phyloP scores from a whole-genome alignment of 768 basidiomycete species.

The Leccinum subtestaceum region DNA sequence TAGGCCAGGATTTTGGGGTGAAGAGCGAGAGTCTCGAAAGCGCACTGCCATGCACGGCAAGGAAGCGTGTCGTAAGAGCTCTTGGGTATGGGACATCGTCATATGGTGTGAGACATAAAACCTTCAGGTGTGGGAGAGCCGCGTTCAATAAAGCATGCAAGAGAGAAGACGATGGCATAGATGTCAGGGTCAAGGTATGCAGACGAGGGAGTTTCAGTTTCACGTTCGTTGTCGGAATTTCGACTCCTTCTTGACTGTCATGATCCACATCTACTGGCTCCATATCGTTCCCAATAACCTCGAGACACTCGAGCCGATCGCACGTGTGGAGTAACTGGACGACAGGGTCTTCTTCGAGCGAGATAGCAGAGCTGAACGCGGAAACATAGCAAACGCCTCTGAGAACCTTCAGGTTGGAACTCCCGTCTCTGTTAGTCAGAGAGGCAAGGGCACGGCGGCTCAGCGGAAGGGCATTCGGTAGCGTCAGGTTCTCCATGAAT shows the following conservation, averaged over 20 bases:
- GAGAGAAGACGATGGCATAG: slow-evolving; percentile 64
- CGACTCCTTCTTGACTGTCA: slow-evolving; percentile 15
- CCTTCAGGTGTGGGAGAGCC: slow-evolving; percentile 58
- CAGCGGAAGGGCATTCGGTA: slow-evolving; percentile 56
- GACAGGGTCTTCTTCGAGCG: slow-evolving; percentile 49
- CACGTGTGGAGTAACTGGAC: slow-evolving; percentile 56
- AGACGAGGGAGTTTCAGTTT: slow-evolving; percentile 54
- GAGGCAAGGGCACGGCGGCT: slow-evolving; percentile 58
- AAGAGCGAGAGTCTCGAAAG: slow-evolving; percentile 64
- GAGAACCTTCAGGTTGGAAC: slow-evolving; percentile 46
- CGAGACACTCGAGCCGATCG: slow-evolving; percentile 57
- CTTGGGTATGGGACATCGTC: slow-evolving; percentile 61
- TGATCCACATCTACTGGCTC: slow-evolving; percentile 51
- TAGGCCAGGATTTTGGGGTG: slow-evolving; percentile 70
- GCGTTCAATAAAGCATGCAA: slow-evolving; percentile 57
- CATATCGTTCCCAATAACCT: slow-evolving; percentile 58
- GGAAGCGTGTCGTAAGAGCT: slow-evolving; percentile 57
- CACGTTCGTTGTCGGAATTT: slow-evolving; percentile 32
- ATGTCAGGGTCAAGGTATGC: slow-evolving; percentile 57
- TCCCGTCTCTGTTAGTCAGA: slow-evolving; percentile 51
- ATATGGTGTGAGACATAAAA: slow-evolving; percentile 71
- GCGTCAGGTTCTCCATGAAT: slow-evolving; percentile 51
- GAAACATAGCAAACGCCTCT: slow-evolving; percentile 54
- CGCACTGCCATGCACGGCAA: slow-evolving; percentile 52
- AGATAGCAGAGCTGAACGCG: slow-evolving; percentile 26